These are phyloP conservation scores for Diddensiella transvaalensis DNA, from an alignment of 805 yeast genomes.

Conservation along the genomic window DNA sequence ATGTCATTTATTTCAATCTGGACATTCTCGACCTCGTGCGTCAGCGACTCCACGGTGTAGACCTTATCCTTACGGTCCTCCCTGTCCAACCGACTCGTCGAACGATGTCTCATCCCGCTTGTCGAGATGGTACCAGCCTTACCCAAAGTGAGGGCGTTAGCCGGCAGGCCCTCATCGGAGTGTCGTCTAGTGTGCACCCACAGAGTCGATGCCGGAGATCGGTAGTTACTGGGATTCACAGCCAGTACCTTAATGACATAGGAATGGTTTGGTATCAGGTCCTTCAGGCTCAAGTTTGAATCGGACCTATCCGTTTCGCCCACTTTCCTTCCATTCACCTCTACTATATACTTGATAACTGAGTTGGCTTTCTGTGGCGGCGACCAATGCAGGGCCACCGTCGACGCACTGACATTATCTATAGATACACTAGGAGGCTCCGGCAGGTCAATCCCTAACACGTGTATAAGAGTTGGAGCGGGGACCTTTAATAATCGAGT, in stretches of 20 bases:
- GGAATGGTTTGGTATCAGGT: conserved; percentile 31
- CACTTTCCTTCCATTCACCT: conserved; percentile 32
- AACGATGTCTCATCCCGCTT: conserved; percentile 2
- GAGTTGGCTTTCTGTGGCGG: conserved; percentile 30
- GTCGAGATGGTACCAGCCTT: neutral
- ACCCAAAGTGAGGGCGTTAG: conserved; percentile 16
- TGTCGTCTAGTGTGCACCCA: conserved; percentile 28
- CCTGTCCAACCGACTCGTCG: conserved; percentile 2
- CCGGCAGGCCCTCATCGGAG: conserved; percentile 26
- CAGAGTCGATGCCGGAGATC: conserved; percentile 25
- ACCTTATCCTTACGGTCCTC: conserved; percentile 14
- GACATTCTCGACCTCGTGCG: conserved; percentile 34
- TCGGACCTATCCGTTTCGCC: conserved; percentile 36
- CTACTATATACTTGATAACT: conserved; percentile 31
- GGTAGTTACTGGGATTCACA: conserved; percentile 29
- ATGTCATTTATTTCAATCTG: conserved; percentile 33
- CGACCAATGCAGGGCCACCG: conserved; percentile 35
- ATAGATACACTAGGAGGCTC: conserved; percentile 33
- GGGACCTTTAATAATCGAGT: conserved; percentile 34
- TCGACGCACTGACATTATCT: conserved; percentile 29
- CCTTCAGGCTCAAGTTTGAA: conserved; percentile 31
- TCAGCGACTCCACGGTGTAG: conserved; percentile 34
- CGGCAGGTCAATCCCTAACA: conserved; percentile 36
- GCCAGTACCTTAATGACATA: conserved; percentile 35
- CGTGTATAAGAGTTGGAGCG: conserved; percentile 31